Conservation (phyloP, 2,329 filamentous ascomycete genomes). For the Arthrobotrys pseudoclavata region DNA sequence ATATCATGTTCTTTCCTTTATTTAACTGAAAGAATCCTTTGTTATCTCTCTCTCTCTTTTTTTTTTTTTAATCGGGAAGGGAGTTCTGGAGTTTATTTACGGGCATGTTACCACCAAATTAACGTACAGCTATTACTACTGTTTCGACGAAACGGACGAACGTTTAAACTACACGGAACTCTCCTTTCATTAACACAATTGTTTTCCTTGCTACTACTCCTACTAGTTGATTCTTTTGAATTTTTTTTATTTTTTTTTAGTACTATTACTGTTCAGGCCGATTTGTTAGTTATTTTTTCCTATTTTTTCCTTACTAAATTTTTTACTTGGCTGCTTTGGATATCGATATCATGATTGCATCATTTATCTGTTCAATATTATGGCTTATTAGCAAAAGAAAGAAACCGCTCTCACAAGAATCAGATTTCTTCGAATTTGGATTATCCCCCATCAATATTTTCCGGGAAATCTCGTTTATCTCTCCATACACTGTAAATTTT, state of each 20-base stretch:
- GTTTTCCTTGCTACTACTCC: constrained; percentile 9
- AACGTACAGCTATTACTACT: constrained; percentile 38
- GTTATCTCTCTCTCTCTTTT: constrained; percentile 19
- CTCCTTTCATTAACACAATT: constrained; percentile 37
- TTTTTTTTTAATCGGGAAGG: constrained; percentile 52
- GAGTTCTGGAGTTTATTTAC: constrained; percentile 60
- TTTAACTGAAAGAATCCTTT: constrained; percentile 24
- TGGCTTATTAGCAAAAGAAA: constrained; percentile 27
- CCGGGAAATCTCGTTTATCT: constrained; percentile 19
- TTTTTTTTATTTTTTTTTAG: neutral
- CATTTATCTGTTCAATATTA: constrained; percentile 28
- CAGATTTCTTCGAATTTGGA: constrained; percentile 20
- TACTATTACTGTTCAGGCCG: constrained; percentile 7
- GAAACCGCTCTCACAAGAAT: constrained; percentile 44
- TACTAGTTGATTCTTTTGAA: constrained; percentile 6
- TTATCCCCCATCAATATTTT: constrained; percentile 10
- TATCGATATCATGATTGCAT: constrained; percentile 47
- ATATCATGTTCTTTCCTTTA: constrained; percentile 34
- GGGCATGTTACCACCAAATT: constrained; percentile 48
- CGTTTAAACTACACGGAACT: constrained; percentile 55
- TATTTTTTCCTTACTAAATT: constrained; percentile 8
- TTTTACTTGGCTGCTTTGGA: constrained; percentile 26
- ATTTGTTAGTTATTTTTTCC: constrained; percentile 13
- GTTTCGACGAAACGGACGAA: constrained; percentile 45
- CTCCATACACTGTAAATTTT: constrained; percentile 3